phyloP scores from a whole-genome alignment of 257 asterid genomes.

The Haberlea rhodopensis region DNA sequence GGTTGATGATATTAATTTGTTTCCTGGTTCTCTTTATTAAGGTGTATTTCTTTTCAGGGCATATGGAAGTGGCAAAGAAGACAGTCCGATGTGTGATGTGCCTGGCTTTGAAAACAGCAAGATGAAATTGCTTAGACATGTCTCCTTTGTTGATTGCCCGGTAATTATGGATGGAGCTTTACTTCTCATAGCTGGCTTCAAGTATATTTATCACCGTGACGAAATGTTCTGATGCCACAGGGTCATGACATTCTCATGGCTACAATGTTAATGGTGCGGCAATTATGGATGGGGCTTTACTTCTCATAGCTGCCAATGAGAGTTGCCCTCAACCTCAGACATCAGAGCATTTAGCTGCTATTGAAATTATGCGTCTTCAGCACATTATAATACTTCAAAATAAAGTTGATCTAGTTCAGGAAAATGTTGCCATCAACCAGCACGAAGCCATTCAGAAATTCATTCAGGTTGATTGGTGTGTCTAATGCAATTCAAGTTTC shows the following conservation, averaged over 20 bases:
- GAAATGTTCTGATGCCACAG: conserved; percentile 32
- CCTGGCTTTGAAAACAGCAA: conserved; percentile 88
- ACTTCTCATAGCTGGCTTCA: conserved; percentile 9
- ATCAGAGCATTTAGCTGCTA: conserved; percentile 93
- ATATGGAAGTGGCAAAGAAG: conserved; percentile 98
- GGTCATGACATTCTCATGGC: conserved; percentile 99
- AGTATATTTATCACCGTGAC: conserved; percentile 2
- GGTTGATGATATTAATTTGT: conserved; percentile 15
- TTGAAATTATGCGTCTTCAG: conserved; percentile 92
- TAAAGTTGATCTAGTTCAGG: conserved; percentile 97
- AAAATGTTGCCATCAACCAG: conserved; percentile 96
- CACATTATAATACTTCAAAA: conserved; percentile 93
- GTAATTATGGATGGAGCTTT: conserved; percentile 39
- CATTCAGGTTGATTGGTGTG: conserved; percentile 59
- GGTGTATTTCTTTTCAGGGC: conserved; percentile 54
- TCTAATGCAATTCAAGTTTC: not conserved
- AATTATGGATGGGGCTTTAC: conserved; percentile 94
- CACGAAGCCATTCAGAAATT: conserved; percentile 94
- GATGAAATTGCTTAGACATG: conserved; percentile 94
- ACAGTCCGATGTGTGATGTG: conserved; percentile 90
- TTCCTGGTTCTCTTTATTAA: conserved; percentile 15
- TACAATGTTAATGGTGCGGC: conserved; percentile 97
- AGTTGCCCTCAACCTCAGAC: conserved; percentile 99
- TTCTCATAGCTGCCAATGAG: conserved; percentile 93
- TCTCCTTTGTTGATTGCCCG: conserved; percentile 97